Percentiles rank a stretch among this genome's conserved stretches.
These are phyloP conservation scores for Dactylellina leptospora DNA, from an alignment of 2,329 filamentous ascomycete genomes.

Conservation along the genomic window DNA sequence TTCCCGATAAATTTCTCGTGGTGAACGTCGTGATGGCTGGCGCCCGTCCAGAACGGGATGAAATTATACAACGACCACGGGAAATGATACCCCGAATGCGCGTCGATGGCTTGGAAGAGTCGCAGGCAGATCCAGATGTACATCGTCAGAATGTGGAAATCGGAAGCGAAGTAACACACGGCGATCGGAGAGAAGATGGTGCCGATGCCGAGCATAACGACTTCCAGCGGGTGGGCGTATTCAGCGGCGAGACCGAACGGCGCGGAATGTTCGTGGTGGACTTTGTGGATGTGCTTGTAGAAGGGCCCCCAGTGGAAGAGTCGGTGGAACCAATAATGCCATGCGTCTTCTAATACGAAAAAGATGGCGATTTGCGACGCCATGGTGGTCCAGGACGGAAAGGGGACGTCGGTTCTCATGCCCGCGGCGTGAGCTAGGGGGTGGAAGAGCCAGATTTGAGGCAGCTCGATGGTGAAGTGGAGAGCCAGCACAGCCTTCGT, in stretches of 20 bases:
- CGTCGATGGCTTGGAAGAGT: conserved; percentile 96
- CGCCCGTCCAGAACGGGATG: conserved; percentile 96
- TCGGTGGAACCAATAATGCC: conserved; percentile 98
- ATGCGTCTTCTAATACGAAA: conserved; percentile 94
- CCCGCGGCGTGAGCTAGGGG: conserved; percentile 93
- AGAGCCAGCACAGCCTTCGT: conserved; percentile 89
- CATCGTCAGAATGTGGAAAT: conserved; percentile 97
- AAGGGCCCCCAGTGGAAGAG: conserved; percentile 91
- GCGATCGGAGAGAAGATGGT: conserved; percentile 82
- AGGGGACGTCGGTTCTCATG: conserved; percentile 85
- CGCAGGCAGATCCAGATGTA: conserved; percentile 94
- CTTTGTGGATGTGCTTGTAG: conserved; percentile 97
- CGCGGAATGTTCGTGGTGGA: conserved; percentile 98
- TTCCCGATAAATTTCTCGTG: conserved; percentile 99
- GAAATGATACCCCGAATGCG: conserved; percentile 97
- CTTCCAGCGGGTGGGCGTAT: conserved; percentile 96
- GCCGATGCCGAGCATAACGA: conserved; percentile 90
- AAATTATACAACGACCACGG: conserved; percentile 96
- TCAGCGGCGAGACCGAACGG: conserved; percentile 96
- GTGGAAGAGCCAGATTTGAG: conserved; percentile 99
- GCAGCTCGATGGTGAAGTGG: conserved; percentile 97
- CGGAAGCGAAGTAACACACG: conserved; percentile 81
- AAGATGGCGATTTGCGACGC: conserved; percentile 89
- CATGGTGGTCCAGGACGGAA: conserved; percentile 86
- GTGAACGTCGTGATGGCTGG: conserved; percentile 94